Base-by-base conservation (phyloP, 306 rosid species). In the Trichosanthes truncata region DNA sequence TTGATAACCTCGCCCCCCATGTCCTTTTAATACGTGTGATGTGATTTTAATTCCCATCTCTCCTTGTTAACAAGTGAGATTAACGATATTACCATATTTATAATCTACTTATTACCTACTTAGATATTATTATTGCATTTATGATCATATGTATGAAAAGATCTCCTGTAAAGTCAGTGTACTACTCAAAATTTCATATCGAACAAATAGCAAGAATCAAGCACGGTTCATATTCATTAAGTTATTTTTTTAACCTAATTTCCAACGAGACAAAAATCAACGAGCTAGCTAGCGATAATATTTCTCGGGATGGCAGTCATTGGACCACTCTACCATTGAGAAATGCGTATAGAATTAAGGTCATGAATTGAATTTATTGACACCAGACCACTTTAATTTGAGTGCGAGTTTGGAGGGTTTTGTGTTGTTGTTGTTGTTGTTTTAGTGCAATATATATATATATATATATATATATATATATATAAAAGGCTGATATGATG, bases 401-500 rank as follows among this genome's bases (percentile, higher is more conserved):
- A 38, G 49, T 38, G 26, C n/a, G 46, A 1, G 9, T 67, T 67
- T 67, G 74, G 74, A 67, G 40, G 31, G 71, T 63, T 14, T 38
- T 38, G 48, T 59, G 17, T 6, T 9, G 29, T 46, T 46, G 49
- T 46, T 46, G 49, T 46, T 46, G 51, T 13, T 46, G 14, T 46
- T 46, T 56, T 21, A 56, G 4, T 56, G 62, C 29, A 56, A 48
- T 45, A 57, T 40, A 4, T 23, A 69, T 12, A 13, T 41, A 8
- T 36, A 3, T n/a, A n/a, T n/a, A 48, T 45, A 57, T 40, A 4
- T 23, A 48, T 45, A 57, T 40, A 4, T 23, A 69, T 12, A 13
- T 41, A 8, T 36, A 3, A 7, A 72, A 72, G 77, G 77, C 77
- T 46, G 78, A 69, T 41, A 69, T 69, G 76, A 69, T 69, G 76